These are phyloP conservation scores for Syzygium jambos DNA, from an alignment of 345 rosid genomes.

Conservation along the genomic window DNA sequence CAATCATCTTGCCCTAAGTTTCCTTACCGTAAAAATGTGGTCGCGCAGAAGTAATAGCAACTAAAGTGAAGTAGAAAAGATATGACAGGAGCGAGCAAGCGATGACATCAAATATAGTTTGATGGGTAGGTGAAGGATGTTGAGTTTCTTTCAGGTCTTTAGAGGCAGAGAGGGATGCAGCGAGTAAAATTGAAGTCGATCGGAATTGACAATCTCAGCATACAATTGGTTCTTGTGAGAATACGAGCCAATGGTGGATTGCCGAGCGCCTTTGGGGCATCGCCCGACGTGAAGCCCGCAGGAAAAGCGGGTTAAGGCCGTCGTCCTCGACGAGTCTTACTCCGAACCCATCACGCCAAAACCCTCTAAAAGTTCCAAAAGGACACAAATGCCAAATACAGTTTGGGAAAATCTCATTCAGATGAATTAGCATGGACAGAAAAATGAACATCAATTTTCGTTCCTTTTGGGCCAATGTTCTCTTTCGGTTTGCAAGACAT, in stretches of 20 bases:
- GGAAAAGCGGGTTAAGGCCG: not conserved
- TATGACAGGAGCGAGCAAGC: not conserved
- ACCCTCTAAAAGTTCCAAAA: not conserved
- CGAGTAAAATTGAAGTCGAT: not conserved
- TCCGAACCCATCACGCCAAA: not conserved
- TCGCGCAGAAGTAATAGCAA: not conserved
- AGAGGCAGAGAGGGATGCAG: not conserved
- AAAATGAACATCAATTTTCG: not conserved
- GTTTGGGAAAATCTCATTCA: not conserved
- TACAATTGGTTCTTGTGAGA: not conserved
- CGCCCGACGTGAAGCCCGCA: not conserved
- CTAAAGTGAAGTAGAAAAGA: not conserved
- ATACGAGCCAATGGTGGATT: accelerated
- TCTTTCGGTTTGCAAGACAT: not conserved
- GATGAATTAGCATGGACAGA: not conserved
- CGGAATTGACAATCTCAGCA: not conserved
- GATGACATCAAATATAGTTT: not conserved
- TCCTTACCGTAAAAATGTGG: not conserved
- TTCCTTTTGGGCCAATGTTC: not conserved
- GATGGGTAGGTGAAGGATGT: not conserved
- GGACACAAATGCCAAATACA: not conserved
- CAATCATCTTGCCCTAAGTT: not conserved
- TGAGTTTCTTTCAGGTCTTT: not conserved
- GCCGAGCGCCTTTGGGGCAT: not conserved
- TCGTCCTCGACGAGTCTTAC: not conserved